A percentile compares a stretch with the other conserved stretches of the same genome.
These are phyloP conservation scores for Xylaria cubensis DNA, from an alignment of 495 filamentous ascomycete genomes.

Conservation along the genomic window DNA sequence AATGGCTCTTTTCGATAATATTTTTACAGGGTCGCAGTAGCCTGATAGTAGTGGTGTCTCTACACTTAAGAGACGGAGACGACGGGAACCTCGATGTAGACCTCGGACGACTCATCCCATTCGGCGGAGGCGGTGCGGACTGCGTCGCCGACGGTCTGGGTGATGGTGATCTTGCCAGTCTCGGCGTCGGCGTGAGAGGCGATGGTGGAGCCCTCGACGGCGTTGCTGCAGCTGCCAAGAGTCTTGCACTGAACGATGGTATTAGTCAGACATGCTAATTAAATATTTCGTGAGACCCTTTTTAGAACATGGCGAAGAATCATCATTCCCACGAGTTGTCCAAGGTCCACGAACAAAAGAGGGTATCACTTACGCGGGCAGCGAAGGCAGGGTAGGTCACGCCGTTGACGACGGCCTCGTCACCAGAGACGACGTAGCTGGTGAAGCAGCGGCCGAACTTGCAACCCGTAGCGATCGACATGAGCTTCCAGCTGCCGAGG, in stretches of 20 bases:
- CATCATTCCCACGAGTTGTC: neutral
- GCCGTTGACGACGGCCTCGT: constrained; percentile 13
- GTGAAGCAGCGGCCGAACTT: constrained; percentile 25
- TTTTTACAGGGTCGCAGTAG: neutral
- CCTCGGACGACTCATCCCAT: constrained; percentile 21
- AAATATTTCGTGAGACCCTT: neutral
- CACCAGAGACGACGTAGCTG: constrained; percentile 22
- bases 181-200: neutral
- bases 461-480: constrained; percentile 19
- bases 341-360: neutral
- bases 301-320: neutral
- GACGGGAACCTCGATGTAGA: constrained; percentile 17
- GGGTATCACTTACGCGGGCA: constrained; percentile 13
- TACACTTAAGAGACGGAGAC: constrained; percentile 1
- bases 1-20: constrained; percentile 18
- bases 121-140: constrained; percentile 11
- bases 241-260: constrained; percentile 14
- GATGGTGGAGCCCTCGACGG: constrained; percentile 10
- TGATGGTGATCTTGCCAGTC: constrained; percentile 17
- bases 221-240: constrained; percentile 13
- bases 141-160: constrained; percentile 15
- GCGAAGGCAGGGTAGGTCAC: constrained; percentile 23
- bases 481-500: constrained; percentile 22
- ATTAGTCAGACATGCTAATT: neutral
- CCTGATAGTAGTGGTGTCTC: neutral